Conservation (phyloP, 805 yeast genomes). For the Lipomyces japonicus region DNA sequence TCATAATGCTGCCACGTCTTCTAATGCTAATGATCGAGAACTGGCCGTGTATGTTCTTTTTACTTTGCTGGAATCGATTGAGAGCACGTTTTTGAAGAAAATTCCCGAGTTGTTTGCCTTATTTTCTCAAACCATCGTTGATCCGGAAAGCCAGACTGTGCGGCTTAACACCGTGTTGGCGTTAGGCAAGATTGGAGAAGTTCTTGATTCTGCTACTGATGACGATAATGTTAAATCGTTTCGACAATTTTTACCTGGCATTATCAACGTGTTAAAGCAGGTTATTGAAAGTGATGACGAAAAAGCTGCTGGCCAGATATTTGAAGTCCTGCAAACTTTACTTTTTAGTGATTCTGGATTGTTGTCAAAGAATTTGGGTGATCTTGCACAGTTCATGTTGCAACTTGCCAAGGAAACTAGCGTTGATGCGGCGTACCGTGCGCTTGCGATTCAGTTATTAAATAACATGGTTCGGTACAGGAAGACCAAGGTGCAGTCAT, state of each 20-base stretch:
- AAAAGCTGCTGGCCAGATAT: slow-evolving; percentile 67
- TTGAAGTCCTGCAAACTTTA: slow-evolving; percentile 80
- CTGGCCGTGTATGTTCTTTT: slow-evolving; percentile 76
- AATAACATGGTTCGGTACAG: slow-evolving; percentile 74
- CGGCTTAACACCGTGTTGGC: slow-evolving; percentile 82
- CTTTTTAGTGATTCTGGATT: slow-evolving; percentile 71
- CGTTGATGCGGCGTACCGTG: slow-evolving; percentile 77
- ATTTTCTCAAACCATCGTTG: slow-evolving; percentile 63
- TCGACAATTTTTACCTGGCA: slow-evolving; percentile 65
- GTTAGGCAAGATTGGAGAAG: slow-evolving; percentile 50
- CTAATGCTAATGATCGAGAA: slow-evolving; percentile 62
- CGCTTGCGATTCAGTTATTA: slow-evolving; percentile 78
- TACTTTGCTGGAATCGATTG: slow-evolving; percentile 69
- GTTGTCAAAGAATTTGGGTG: slow-evolving; percentile 68
- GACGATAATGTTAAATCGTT: slow-evolving; percentile 52
- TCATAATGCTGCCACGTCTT: slow-evolving; percentile 60
- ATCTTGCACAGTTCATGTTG: slow-evolving; percentile 66
- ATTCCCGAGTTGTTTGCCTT: slow-evolving; percentile 66
- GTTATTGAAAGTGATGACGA: slow-evolving; percentile 68
- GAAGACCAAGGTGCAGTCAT: slow-evolving; percentile 71
- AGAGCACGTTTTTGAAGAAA: slow-evolving; percentile 53
- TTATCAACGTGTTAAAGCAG: slow-evolving; percentile 76
- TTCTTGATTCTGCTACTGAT: slow-evolving; percentile 51
- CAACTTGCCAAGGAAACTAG: slow-evolving; percentile 55
- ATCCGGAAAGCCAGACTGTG: slow-evolving; percentile 59